Evolutionary conservation across 805 yeast genomes (phyloP).

Genomic region (Metschnikowia kunwiensis): DNA sequence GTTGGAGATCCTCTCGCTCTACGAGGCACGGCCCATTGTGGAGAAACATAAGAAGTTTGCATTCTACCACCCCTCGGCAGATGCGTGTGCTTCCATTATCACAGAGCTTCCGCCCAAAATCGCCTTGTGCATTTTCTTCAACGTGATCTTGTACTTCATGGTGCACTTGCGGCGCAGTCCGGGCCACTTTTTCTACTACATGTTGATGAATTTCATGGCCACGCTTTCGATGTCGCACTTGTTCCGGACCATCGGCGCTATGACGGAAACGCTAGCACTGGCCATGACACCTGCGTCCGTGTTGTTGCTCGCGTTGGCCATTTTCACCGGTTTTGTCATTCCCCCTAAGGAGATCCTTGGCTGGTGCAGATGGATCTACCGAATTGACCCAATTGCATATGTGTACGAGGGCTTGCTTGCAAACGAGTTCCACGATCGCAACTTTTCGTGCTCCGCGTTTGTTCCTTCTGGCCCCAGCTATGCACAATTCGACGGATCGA

Average conservation of each 20-base stretch:
- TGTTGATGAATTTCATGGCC: conserved; percentile 21
- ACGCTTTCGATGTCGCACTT: conserved; percentile 34
- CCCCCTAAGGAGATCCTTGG: conserved; percentile 34
- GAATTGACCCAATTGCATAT: conserved; percentile 28
- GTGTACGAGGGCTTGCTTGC: conserved; percentile 26
- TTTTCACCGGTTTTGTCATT: conserved; percentile 48
- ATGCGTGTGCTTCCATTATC: conserved; percentile 57
- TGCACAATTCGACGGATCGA: conserved; percentile 1
- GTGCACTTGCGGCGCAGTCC: conserved; percentile 31
- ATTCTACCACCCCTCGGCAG: conserved; percentile 69
- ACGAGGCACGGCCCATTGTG: conserved; percentile 58
- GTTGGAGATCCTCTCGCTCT: conserved; percentile 55
- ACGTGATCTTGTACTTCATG: conserved; percentile 28
- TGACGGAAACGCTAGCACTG: conserved; percentile 33
- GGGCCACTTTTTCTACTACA: conserved; percentile 35
- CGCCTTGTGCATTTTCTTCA: conserved; percentile 26
- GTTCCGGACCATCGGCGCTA: conserved; percentile 40
- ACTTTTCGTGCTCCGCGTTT: conserved; percentile 18
- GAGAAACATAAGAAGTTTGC: conserved; percentile 69
- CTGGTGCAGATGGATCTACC: conserved; percentile 38
- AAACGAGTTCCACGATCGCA: conserved; percentile 26
- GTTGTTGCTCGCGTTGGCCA: conserved; percentile 47
- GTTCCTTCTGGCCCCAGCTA: conserved; percentile 25
- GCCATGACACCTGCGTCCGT: conserved; percentile 44
- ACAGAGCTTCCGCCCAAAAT: conserved; percentile 61